Base-by-base conservation (phyloP, 23 red algal species). In the Gracilariopsis chorda region DNA sequence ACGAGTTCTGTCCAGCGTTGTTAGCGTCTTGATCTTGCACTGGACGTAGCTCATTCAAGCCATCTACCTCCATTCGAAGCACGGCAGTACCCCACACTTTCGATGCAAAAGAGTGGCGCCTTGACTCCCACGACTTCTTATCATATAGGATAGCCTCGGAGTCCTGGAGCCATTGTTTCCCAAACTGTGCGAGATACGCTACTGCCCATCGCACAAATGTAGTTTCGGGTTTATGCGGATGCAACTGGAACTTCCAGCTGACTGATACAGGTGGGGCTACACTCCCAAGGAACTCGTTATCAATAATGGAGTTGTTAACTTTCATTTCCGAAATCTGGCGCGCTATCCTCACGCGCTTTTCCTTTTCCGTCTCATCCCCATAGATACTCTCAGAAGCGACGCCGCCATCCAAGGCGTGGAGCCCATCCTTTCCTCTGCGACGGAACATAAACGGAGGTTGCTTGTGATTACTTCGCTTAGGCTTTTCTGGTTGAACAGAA, bases 261-360 rank as follows among this genome's bases (percentile, higher is more conserved):
- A 41, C 13, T 12, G 52, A 41, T 4, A 37, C 33, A 29, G 37
- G 52, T 36, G 81, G 81, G 2, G 81, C 49, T 4, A 32, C 67
- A 42, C 81, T 86, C 13, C 56, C 56, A 37, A 86, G 67, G 45
- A 86, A 69, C 81, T 86, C 81, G 81, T 86, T 86, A 44, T 86
- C 81, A 67, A 86, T 65, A 68, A 86, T 46, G 12, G 81, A 86
- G 24, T 32, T 68, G 36, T 86, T 86, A 14, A 86, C 81, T 39
- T 68, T 4, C 81, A 86, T 88, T 20, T 43, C 36, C 35, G 74
- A 30, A 32, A 88, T 32, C 5, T 44, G 17, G 47, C 44, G 2
- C 32, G 24, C 45, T 11, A 78, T 78, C 43, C 29, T 34, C 33
- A n/a, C n/a, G n/a, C n/a, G n/a, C n/a, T n/a, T n/a, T n/a, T n/a